These are phyloP conservation scores for Plenodomus lindquistii DNA, from an alignment of 2,329 filamentous ascomycete genomes.

Conservation along the genomic window DNA sequence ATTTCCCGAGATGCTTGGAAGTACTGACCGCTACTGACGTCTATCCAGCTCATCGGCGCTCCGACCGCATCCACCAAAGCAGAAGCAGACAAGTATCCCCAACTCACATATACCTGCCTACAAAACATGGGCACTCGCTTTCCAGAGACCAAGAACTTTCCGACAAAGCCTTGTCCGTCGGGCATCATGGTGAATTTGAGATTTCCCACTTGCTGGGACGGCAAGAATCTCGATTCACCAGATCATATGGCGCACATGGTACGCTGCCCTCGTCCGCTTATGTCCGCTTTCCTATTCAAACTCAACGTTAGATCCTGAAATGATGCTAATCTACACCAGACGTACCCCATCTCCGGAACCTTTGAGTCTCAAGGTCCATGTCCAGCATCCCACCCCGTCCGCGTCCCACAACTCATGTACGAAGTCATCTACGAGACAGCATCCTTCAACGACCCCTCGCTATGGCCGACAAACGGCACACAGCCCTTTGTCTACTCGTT, in stretches of 20 bases:
- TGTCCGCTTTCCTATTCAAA: neutral
- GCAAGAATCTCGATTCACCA: slow-evolving; percentile 27
- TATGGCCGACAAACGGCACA: slow-evolving; percentile 37
- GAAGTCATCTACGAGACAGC: slow-evolving; percentile 43
- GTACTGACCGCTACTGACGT: neutral
- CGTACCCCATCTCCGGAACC: slow-evolving; percentile 24
- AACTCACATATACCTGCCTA: slow-evolving; percentile 53
- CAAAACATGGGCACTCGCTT: slow-evolving; percentile 45
- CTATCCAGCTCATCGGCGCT: slow-evolving; percentile 26
- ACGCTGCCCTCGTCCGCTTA: neutral
- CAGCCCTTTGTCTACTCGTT: slow-evolving; percentile 34
- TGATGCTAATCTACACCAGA: neutral
- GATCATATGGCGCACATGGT: slow-evolving; percentile 30
- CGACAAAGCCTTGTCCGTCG: slow-evolving; percentile 44
- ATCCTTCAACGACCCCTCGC: slow-evolving; percentile 30
- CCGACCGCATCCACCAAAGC: slow-evolving; percentile 24
- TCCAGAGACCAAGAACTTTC: slow-evolving; percentile 48
- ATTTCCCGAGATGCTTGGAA: neutral
- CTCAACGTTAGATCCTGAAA: neutral
- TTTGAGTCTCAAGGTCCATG: slow-evolving; percentile 53
- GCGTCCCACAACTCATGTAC: slow-evolving; percentile 29
- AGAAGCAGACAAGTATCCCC: slow-evolving; percentile 46
- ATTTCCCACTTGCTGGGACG: slow-evolving; percentile 42
- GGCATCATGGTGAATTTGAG: slow-evolving; percentile 52
- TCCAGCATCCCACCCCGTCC: slow-evolving; percentile 51